These are phyloP conservation scores for Cyamopsis tetragonoloba DNA, from an alignment of 306 rosid species.

Conservation along the genomic window DNA sequence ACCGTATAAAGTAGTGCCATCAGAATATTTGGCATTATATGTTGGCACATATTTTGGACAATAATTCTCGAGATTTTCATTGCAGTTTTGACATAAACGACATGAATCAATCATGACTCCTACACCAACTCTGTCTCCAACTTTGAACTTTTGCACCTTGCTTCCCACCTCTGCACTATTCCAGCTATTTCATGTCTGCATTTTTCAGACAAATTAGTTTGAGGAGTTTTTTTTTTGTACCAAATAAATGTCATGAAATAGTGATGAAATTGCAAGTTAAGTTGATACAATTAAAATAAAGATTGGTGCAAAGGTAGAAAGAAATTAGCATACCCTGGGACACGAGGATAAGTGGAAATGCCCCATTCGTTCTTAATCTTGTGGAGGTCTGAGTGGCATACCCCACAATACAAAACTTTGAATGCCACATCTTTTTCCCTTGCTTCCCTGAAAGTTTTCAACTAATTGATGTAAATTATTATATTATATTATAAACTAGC, in stretches of 20 bases:
- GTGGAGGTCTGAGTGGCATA: slow-evolving; percentile 57
- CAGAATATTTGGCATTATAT: slow-evolving; percentile 13
- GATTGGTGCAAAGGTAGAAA: no score
- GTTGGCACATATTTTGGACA: slow-evolving; percentile 33
- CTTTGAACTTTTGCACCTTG: slow-evolving; percentile 42
- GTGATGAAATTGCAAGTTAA: no score
- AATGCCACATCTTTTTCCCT: slow-evolving; percentile 45
- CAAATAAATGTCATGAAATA: no score
- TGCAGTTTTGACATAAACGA: slow-evolving; percentile 38
- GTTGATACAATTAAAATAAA: no score
- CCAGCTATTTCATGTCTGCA: slow-evolving; percentile 54
- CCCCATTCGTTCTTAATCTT: slow-evolving; percentile 43
- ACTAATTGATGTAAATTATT: neutral
- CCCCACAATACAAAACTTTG: slow-evolving; percentile 47
- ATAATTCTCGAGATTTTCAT: slow-evolving; percentile 39
- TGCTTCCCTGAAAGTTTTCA: slow-evolving; percentile 23
- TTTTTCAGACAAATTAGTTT: neutral
- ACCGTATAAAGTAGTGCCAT: slow-evolving; percentile 45
- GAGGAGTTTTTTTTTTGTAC: no score
- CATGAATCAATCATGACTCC: slow-evolving; percentile 54
- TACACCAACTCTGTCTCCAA: slow-evolving; percentile 57
- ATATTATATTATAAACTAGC: no score
- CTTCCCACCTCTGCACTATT: slow-evolving; percentile 50
- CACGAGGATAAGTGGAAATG: slow-evolving; percentile 27
- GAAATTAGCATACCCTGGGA: slow-evolving; percentile 39